Evolutionary conservation across 1,284 basidiomycete genomes (phyloP), one percentile per base, ranked within the genome.

Genomic region (Amylostereum areolatum): DNA sequence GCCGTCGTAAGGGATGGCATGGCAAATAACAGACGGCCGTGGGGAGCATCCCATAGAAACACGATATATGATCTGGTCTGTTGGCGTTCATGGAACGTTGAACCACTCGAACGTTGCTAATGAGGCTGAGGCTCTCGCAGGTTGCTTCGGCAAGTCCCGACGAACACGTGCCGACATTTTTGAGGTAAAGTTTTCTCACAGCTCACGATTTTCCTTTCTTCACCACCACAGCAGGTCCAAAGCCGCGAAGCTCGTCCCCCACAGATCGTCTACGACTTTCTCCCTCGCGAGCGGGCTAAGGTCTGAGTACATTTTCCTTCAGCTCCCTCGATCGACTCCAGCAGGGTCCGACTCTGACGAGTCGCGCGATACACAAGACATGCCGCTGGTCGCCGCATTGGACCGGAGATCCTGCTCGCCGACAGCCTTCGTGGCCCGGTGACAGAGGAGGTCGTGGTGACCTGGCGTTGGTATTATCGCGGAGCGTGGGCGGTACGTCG

Each of bases 271-370:
- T 27, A 37, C 52, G 63, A 62, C 60, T 45, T 28, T 6, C 28
- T 49, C 66, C 65, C 64, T 54, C 57, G 65, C 72, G 74, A 78
- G 77, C 73, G 75, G 77, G 75, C 68, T 68, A 80, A 77, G 77
- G 77, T 80, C 78, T 79, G 79, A 80, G 76, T 62, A 67, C n/a
- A 35, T n/a, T 57, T 35, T n/a, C n/a, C n/a, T n/a, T n/a, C n/a
- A 68, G 73, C 73, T 69, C 65, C 70, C 69, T 70, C 49, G 69
- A 74, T 70, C 57, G 76, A 63, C 73, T 70, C 73, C 77, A 64
- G 70, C 68, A 41, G 76, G 68, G 74, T 65, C 72, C 68, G 63
- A 70, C 65, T 62, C 54, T 67, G 65, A 78, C 55, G 58, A 60
- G 65, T 67, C 61, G 69, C 67, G 66, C 68, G 71, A 67, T 70